Evolutionary conservation across 2,329 filamentous ascomycete species (phyloP), one percentile per base, ranked within the genome.

Genomic region (Claviceps capensis): DNA sequence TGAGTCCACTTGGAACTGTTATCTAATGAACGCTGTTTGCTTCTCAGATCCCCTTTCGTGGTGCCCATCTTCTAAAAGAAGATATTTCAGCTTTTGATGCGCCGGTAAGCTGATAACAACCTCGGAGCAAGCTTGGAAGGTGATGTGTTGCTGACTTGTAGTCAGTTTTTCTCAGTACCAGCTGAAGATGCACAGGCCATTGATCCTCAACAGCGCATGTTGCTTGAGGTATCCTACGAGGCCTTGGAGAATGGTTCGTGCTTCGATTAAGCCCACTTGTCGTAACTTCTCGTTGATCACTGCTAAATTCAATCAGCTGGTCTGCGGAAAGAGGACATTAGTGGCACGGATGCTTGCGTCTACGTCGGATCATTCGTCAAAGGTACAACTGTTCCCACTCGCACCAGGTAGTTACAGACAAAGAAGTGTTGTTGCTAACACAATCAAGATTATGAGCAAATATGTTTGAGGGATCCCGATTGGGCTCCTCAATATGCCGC

Each of bases 311-410:
- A 38, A 30, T 13, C 19, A 74, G 72, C 72, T 48, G 73, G 73
- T 1, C 67, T 74, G 17, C 65, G 66, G 0, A 67, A 68, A 22
- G 67, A 74, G 50, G 67, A 69, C 6, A 58, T 76, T 3, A 66
- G 70, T 14, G 71, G 70, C 3, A 71, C 64, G 43, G 66, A 73
- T 47, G 68, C 72, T 1, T 67, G 71, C 5, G 74, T 77, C 2
- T 78, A 72, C 52, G 70, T 76, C 4, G 74, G 74, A 16, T 73
- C 72, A 1, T 75, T 76, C 54, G 72, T 75, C 38, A 73, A 74
- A 63, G 73, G 73, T 71, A 53, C 9, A 46, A 48, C 40, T 9
- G 53, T 44, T 36, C 8, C 17, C n/a, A 4, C 50, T 34, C 44
- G 26, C 22, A 23, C 7, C 5, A n/a, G 1, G 14, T 14, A 6